Evolutionary conservation across 352 stramenopile species (phyloP), one percentile per base, ranked within the genome.

Genomic region (Elongisporangium prolatum): DNA sequence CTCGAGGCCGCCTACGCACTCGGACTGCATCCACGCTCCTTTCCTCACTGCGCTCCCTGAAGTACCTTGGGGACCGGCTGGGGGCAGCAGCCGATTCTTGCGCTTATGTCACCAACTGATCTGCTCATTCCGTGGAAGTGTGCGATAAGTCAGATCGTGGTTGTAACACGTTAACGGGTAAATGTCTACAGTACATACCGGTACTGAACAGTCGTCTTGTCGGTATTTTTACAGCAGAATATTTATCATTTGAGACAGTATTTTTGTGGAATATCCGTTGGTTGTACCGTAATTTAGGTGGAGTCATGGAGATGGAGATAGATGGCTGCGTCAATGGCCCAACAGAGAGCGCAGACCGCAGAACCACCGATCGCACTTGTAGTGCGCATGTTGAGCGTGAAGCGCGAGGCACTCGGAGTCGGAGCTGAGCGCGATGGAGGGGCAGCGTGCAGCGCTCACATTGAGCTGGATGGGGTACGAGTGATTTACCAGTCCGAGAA

Each of bases 341-440:
- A 79, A 37, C 17, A 88, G 64, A 25, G 80, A 89, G 20, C 68
- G 67, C 44, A 68, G 60, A 56, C 80, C 83, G 49, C 83, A 93
- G 53, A 91, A 84, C 79, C 80, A 91, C 16, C 70, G 62, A 48
- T 91, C 83, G 63, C 83, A 93, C 63, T 88, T 88, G 74, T 91
- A 77, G 40, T 71, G 73, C 18, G 68, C 75, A 54, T 89, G 73
- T 38, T 77, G 79, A 38, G 71, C 59, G 52, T 80, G 82, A 16
- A 69, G 74, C 4, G 54, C 67, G 50, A 77, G 67, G 54, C 83
- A 93, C 49, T 64, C 64, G 54, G 54, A 38, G 37, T 74, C 63
- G 17, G 75, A 73, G 3, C 72, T 61, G 10, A 86, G 59, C 47
- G 78, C 80, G n/a, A 75, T 67, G 4, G 72, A 86, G 18, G 83